Evolutionary conservation across 164 flowering plant genomes (phyloP).

Genomic region (Vitis rupestris): DNA sequence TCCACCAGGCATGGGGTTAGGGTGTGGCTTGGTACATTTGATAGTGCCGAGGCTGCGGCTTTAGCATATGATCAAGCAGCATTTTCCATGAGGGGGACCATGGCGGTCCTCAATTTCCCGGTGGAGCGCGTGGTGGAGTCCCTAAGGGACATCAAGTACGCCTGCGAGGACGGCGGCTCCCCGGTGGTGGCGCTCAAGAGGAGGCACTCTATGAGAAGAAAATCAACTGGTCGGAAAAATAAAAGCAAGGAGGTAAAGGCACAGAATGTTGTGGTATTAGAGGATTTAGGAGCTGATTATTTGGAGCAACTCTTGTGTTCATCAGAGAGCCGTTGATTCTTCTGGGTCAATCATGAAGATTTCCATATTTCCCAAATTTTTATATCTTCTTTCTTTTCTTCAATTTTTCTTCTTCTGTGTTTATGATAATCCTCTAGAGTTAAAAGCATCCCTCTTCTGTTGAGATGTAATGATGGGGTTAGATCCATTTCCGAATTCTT

Average conservation of each 20-base stretch:
- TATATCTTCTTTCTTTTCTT: no score
- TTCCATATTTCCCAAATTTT: no score
- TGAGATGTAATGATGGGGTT: no score
- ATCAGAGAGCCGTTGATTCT: slow-evolving; percentile 11
- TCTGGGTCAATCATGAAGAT: no score
- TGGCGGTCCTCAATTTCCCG: slow-evolving; percentile 65
- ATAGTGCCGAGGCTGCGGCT: slow-evolving; percentile 67
- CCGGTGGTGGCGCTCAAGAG: slow-evolving; percentile 63
- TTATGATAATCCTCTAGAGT: no score
- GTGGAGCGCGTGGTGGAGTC: slow-evolving; percentile 50
- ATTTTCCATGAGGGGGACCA: slow-evolving; percentile 44
- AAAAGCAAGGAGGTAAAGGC: not conserved
- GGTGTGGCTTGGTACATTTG: slow-evolving; percentile 76
- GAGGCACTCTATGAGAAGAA: slow-evolving; percentile 42
- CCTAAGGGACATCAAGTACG: slow-evolving; percentile 31
- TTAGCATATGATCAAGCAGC: slow-evolving; percentile 77
- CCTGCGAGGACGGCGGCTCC: slow-evolving; percentile 38
- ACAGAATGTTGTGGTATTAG: slow-evolving; percentile 39
- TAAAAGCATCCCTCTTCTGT: no score
- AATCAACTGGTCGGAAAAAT: not conserved
- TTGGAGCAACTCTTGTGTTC: slow-evolving; percentile 48
- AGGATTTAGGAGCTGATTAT: slow-evolving; percentile 58
- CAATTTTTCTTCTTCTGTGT: no score
- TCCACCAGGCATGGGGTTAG: slow-evolving; percentile 58
- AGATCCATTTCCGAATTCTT: no score